phyloP scores from a whole-genome alignment of 2,329 filamentous ascomycete genomes.

The Trichoderma hamatum region DNA sequence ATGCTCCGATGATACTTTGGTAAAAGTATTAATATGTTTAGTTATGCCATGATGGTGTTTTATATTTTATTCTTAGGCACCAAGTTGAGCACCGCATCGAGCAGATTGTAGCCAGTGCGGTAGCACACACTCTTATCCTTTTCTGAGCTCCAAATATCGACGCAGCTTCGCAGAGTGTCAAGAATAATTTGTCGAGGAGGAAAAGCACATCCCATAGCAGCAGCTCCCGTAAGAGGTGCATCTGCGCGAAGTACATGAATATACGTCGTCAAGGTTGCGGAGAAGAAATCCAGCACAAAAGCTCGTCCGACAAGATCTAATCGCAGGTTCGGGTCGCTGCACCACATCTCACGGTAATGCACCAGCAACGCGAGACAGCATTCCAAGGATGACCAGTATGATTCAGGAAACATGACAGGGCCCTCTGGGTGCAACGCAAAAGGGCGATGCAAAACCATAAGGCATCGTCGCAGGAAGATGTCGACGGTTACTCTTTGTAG shows the following conservation, averaged over 20 bases:
- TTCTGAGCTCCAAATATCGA: constrained; percentile 43
- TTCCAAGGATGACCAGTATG: constrained; percentile 44
- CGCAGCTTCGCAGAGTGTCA: constrained; percentile 40
- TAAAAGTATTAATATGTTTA: background rate
- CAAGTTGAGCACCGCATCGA: constrained; percentile 36
- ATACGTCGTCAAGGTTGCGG: constrained; percentile 40
- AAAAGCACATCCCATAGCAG: constrained; percentile 36
- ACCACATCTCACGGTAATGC: constrained; percentile 43
- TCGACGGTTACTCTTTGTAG: constrained; percentile 42
- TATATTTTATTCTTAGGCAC: constrained; percentile 32
- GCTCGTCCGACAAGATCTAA: constrained; percentile 40
- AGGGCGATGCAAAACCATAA: constrained; percentile 43
- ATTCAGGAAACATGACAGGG: constrained; percentile 40
- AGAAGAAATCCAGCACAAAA: constrained; percentile 44
- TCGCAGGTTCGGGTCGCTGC: constrained; percentile 33
- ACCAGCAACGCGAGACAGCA: constrained; percentile 42
- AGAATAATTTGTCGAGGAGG: constrained; percentile 43
- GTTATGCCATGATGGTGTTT: background rate
- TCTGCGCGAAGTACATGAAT: constrained; percentile 42
- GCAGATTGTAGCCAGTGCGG: constrained; percentile 40
- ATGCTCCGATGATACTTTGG: background rate
- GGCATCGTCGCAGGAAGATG: constrained; percentile 41
- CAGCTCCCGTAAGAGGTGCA: constrained; percentile 38
- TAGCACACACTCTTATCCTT: constrained; percentile 43
- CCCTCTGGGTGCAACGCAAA: constrained; percentile 42